Evolutionary conservation across 139 green algal genomes (phyloP), one percentile per base, ranked within the genome.

Genomic region (Micractinium conductrix): DNA sequence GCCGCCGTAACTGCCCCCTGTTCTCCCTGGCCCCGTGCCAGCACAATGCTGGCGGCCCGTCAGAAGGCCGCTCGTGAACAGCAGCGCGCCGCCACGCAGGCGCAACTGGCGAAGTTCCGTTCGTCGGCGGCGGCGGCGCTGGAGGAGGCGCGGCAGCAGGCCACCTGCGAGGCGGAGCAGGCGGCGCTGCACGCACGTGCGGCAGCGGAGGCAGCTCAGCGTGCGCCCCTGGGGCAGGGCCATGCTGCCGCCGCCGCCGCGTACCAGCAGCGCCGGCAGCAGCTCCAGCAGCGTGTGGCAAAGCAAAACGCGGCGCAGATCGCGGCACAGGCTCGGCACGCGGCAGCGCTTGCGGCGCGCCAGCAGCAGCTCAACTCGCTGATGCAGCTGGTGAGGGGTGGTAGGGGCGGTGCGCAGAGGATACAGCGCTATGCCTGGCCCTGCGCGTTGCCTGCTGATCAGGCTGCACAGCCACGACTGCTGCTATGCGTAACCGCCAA

Each of bases 311-410:
- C 74, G 14, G 33, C 35, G n/a, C n/a, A n/a, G n/a, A n/a, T n/a
- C n/a, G n/a, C n/a, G n/a, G n/a, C n/a, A n/a, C n/a, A n/a, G 48
- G 74, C 55, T 21, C 74, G 74, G 2, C 48, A 80, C 33, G 48
- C 45, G 33, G 74, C 74, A 21, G 74, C 74, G 1, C 9, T 78
- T 4, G 43, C 71, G 6, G 43, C 8, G 16, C 71, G 71, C 4
- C 71, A 63, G 71, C 43, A 78, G 43, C 43, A 78, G 43, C 43
- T 78, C 43, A n/a, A n/a, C n/a, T n/a, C n/a, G n/a, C n/a, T n/a
- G n/a, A n/a, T n/a, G n/a, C n/a, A n/a, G n/a, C n/a, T n/a, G n/a
- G n/a, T n/a, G n/a, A n/a, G n/a, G n/a, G n/a, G n/a, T n/a, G n/a
- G n/a, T n/a, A n/a, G n/a, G n/a, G n/a, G n/a, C n/a, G n/a, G n/a